phyloP scores from a whole-genome alignment of 2,329 filamentous ascomycete genomes.

The Raffaelea deltoideospora region DNA sequence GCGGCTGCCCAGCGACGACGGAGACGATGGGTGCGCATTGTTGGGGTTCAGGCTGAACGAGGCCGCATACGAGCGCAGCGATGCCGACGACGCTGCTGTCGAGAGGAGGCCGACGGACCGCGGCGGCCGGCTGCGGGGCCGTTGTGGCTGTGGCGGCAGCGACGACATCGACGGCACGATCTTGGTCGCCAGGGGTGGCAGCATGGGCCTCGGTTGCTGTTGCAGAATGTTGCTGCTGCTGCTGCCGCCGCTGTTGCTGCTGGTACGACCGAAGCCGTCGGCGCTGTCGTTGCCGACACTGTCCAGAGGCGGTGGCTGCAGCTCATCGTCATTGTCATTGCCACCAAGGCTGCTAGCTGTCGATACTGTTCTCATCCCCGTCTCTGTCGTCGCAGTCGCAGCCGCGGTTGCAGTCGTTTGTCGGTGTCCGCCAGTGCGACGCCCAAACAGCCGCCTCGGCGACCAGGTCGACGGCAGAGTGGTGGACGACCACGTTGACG shows the following conservation, averaged over 20 bases:
- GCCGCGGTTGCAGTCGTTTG: not conserved
- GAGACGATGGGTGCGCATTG: too few relatives aligned
- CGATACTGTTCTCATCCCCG: too few relatives aligned
- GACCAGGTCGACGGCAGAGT: conserved; percentile 5
- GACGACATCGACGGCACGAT: not conserved
- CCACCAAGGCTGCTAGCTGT: too few relatives aligned
- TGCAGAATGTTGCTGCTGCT: not conserved
- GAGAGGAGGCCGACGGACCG: not conserved
- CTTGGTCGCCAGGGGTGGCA: too few relatives aligned
- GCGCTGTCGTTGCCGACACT: too few relatives aligned
- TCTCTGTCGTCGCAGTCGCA: not conserved
- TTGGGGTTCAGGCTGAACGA: too few relatives aligned
- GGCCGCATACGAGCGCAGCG: not conserved
- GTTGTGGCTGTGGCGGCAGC: conserved; percentile 7
- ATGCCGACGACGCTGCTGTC: not conserved
- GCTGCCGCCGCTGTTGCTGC: not conserved
- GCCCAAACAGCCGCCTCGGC: conserved; percentile 7
- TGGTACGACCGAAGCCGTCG: too few relatives aligned
- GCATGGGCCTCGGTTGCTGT: not conserved
- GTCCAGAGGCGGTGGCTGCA: not conserved
- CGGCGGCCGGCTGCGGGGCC: not conserved
- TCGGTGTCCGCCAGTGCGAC: conserved; percentile 3
- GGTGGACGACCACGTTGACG: too few relatives aligned
- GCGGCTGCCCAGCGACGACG: conserved; percentile 17
- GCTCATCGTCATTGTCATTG: not conserved